phyloP scores from a whole-genome alignment of 2,329 filamentous ascomycete genomes.

The Orbilia quercus region DNA sequence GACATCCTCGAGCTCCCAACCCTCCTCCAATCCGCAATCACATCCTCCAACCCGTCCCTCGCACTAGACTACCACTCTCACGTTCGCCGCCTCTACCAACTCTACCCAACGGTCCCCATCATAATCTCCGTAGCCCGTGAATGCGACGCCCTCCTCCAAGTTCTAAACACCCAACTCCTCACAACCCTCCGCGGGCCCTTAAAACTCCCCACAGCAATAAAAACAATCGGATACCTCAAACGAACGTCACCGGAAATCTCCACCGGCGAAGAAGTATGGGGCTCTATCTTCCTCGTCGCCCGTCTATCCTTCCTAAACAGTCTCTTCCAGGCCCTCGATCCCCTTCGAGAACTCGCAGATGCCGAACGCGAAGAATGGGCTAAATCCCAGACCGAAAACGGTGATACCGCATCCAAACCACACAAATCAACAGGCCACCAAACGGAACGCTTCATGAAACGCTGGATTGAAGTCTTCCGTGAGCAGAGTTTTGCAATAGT shows the following conservation, averaged over 20 bases:
- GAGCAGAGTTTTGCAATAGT: conserved; percentile 97
- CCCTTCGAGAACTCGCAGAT: conserved; percentile 87
- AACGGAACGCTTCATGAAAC: conserved; percentile 91
- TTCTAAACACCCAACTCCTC: conserved; percentile 87
- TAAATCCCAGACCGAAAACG: conserved; percentile 63
- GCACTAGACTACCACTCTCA: conserved; percentile 94
- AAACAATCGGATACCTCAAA: conserved; percentile 90
- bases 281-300: conserved; percentile 81
- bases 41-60: conserved; percentile 79
- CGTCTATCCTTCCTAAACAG: conserved; percentile 80
- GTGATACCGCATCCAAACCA: conserved; percentile 51
- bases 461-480: conserved; percentile 96
- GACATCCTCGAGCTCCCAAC: conserved; percentile 91
- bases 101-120: conserved; percentile 83
- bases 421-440: conserved; percentile 74
- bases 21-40: conserved; percentile 82
- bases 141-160: conserved; percentile 86
- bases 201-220: conserved; percentile 88
- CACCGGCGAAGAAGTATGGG: conserved; percentile 64
- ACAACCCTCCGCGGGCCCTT: conserved; percentile 79
- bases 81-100: conserved; percentile 82
- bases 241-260: conserved; percentile 79
- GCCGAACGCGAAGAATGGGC: conserved; percentile 67
- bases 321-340: conserved; percentile 84
- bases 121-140: conserved; percentile 78